Conservation (phyloP, 1,284 basidiomycete species). For the Papiliotrema laurentii region DNA sequence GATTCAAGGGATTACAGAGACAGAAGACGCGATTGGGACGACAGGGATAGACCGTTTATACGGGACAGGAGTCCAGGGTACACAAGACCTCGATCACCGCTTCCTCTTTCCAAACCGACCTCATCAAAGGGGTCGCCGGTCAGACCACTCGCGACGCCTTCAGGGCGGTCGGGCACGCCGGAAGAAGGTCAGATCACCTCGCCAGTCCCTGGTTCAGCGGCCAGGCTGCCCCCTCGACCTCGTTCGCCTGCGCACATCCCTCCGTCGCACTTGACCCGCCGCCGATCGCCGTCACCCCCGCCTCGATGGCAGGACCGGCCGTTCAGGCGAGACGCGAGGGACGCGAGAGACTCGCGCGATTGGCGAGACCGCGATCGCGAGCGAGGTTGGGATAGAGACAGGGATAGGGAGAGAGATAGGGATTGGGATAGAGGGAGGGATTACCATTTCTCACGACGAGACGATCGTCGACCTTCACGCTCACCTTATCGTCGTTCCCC, state of each 20-base stretch:
- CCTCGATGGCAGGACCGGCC: conserved; percentile 3
- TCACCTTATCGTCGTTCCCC: neutral
- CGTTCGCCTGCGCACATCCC: conserved; percentile 9
- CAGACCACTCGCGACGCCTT: neutral
- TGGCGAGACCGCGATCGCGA: conserved; percentile 1
- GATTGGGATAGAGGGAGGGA: conserved; percentile 6
- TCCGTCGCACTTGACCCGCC: conserved; percentile 1
- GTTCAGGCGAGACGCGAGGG: conserved; percentile 1
- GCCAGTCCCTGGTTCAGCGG: conserved; percentile 7
- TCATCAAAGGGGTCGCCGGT: conserved; percentile 2
- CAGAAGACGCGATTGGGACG: too few relatives aligned
- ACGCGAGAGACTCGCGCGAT: neutral
- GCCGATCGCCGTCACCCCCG: conserved; percentile 16
- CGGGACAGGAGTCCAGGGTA: neutral
- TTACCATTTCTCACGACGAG: neutral
- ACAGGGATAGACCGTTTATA: too few relatives aligned
- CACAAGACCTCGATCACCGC: neutral
- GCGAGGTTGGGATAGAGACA: conserved; percentile 9
- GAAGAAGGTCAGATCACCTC: conserved; percentile 44
- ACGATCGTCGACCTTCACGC: neutral
- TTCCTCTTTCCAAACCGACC: too few relatives aligned
- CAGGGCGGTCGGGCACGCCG: conserved; percentile 24
- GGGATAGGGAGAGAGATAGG: conserved; percentile 15
- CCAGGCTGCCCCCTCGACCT: conserved; percentile 11
- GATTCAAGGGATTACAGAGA: conserved; percentile 1